These are phyloP conservation scores for Phycomyces blakesleeanus DNA, from an alignment of 192 early-diverging fungal genomes.

Conservation along the genomic window DNA sequence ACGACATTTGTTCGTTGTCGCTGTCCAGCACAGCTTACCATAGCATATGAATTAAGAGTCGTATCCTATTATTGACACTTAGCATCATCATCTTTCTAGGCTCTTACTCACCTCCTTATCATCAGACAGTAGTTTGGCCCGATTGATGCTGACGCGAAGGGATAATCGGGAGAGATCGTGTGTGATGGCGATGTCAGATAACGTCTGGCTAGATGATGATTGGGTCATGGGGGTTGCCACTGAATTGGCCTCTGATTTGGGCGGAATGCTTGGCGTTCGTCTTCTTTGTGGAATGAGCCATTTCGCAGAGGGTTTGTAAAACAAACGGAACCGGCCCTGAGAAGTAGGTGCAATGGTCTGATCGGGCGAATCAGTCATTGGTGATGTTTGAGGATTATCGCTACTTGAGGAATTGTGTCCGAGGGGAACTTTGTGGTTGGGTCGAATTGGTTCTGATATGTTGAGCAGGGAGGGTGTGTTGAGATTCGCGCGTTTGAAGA, in stretches of 20 bases:
- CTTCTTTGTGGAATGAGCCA: background rate
- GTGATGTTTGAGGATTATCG: background rate
- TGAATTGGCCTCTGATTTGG: background rate
- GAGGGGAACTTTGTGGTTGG: too few relatives aligned
- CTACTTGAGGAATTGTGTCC: too few relatives aligned
- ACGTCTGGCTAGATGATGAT: too few relatives aligned
- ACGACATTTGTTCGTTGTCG: constrained; percentile 59
- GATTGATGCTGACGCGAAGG: too few relatives aligned
- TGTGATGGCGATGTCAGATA: too few relatives aligned
- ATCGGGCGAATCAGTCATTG: background rate
- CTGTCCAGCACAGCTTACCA: constrained; percentile 53
- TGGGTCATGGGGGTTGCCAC: background rate
- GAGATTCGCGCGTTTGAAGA: too few relatives aligned
- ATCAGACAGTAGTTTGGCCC: too few relatives aligned
- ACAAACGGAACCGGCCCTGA: background rate
- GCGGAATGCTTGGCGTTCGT: background rate
- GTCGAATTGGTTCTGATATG: too few relatives aligned
- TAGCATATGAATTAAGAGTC: constrained; percentile 37
- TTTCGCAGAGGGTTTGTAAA: background rate
- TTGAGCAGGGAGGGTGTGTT: too few relatives aligned
- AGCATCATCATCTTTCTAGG: too few relatives aligned
- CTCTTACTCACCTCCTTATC: too few relatives aligned
- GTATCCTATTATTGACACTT: constrained; percentile 1
- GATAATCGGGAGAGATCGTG: too few relatives aligned
- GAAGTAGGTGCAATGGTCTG: background rate